A percentile compares a stretch with the other conserved stretches of the same genome.
These are phyloP conservation scores for Ammopiptanthus mongolicus DNA, from an alignment of 306 rosid species.

Conservation along the genomic window DNA sequence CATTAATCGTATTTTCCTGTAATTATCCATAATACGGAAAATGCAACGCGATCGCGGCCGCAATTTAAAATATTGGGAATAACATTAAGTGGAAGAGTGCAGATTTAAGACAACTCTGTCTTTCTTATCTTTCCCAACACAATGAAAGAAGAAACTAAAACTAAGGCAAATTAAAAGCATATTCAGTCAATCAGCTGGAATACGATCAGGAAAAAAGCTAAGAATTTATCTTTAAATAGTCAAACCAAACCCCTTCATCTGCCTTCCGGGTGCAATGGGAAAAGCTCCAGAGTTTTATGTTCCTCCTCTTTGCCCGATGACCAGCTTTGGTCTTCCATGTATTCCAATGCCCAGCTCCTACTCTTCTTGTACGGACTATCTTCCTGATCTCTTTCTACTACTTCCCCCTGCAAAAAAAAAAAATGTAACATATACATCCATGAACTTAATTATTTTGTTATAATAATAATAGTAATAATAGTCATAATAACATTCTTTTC, in stretches of 20 bases:
- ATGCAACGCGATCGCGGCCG: no score
- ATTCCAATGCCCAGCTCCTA: constrained; percentile 74
- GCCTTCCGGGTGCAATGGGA: constrained; percentile 92
- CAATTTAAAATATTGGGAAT: no score
- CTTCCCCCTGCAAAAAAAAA: constrained; percentile 28
- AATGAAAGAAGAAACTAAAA: constrained; percentile 31
- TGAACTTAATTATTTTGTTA: background rate
- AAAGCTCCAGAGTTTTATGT: constrained; percentile 85
- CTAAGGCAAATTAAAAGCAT: constrained; percentile 36
- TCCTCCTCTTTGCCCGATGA: constrained; percentile 40
- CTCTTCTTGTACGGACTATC: constrained; percentile 78
- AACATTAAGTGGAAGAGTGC: constrained; percentile 32
- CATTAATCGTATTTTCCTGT: no score
- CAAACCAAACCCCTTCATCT: constrained; percentile 40
- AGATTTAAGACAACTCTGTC: constrained; percentile 40
- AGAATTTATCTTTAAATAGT: background rate
- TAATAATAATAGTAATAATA: background rate
- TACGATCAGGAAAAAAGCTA: background rate
- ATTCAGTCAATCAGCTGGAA: background rate
- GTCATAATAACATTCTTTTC: background rate
- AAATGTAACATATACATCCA: background rate
- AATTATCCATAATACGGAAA: no score
- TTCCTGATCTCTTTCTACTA: constrained; percentile 40
- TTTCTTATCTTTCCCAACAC: constrained; percentile 65
- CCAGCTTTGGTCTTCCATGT: constrained; percentile 44